phyloP scores from a whole-genome alignment of 345 rosid species.

The Hibiscus tridactylites region DNA sequence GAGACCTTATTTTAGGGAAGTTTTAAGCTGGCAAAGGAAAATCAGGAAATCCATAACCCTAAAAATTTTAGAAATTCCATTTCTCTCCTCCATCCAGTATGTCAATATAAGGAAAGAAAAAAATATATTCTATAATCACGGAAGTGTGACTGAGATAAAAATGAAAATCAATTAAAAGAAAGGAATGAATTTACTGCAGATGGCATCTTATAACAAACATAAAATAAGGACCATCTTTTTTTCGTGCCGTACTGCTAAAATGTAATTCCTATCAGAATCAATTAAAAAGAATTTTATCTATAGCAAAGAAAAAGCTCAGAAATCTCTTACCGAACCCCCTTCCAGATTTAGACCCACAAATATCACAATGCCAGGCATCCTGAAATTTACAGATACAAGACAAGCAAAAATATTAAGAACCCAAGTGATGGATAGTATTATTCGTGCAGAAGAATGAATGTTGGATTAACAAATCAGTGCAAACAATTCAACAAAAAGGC shows the following conservation, averaged over 20 bases:
- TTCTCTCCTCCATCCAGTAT: background rate
- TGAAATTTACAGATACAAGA: conserved; percentile 21
- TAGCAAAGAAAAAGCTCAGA: background rate
- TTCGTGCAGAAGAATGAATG: background rate
- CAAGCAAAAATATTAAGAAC: background rate
- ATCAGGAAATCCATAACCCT: background rate
- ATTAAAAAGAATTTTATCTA: background rate
- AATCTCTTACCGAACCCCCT: conserved; percentile 91
- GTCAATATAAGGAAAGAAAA: background rate
- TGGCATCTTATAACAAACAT: background rate
- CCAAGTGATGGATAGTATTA: background rate
- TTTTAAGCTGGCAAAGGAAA: background rate
- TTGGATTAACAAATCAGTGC: background rate
- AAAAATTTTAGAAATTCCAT: background rate
- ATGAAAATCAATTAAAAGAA: background rate
- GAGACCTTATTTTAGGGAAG: background rate
- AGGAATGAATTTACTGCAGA: background rate
- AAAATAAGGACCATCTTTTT: background rate
- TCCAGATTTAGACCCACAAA: conserved; percentile 88
- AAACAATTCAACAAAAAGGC: background rate
- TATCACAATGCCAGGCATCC: conserved; percentile 99
- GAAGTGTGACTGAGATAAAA: background rate
- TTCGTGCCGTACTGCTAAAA: background rate
- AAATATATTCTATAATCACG: background rate
- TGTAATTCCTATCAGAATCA: background rate